phyloP scores from a whole-genome alignment of 2,329 filamentous ascomycete genomes.

The Diplodia scrobiculata region DNA sequence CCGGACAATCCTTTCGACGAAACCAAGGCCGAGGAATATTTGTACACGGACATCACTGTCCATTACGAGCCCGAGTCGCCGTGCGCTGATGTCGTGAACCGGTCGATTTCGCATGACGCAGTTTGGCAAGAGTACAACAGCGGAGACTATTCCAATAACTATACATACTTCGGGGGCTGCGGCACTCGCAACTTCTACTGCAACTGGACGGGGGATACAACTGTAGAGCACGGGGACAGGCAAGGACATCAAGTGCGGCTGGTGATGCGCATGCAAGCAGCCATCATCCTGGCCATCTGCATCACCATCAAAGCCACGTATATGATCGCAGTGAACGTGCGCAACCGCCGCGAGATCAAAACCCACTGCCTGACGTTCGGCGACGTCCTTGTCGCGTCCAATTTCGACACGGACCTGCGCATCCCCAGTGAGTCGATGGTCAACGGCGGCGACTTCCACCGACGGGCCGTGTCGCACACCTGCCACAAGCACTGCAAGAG shows the following conservation, averaged over 20 bases:
- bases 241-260: constrained; percentile 25
- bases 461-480: constrained; percentile 34
- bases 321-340: constrained; percentile 38
- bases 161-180: neutral
- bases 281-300: constrained; percentile 36
- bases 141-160: neutral
- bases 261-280: constrained; percentile 40
- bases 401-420: constrained; percentile 36
- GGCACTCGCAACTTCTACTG: neutral
- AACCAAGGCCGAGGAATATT: neutral
- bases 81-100: neutral
- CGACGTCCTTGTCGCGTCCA: constrained; percentile 39
- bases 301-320: constrained; percentile 38
- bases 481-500: constrained; percentile 41
- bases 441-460: constrained; percentile 38
- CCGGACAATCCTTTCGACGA: constrained; percentile 2
- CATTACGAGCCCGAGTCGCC: neutral
- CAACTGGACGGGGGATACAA: neutral
- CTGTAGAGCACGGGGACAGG: neutral
- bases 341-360: constrained; percentile 36
- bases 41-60: neutral
- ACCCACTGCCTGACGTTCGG: constrained; percentile 40
- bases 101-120: neutral
- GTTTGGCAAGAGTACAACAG: neutral
- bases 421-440: constrained; percentile 40